Base-by-base conservation (phyloP, 352 stramenopile genomes). In the Blastocystis sp. region DNA sequence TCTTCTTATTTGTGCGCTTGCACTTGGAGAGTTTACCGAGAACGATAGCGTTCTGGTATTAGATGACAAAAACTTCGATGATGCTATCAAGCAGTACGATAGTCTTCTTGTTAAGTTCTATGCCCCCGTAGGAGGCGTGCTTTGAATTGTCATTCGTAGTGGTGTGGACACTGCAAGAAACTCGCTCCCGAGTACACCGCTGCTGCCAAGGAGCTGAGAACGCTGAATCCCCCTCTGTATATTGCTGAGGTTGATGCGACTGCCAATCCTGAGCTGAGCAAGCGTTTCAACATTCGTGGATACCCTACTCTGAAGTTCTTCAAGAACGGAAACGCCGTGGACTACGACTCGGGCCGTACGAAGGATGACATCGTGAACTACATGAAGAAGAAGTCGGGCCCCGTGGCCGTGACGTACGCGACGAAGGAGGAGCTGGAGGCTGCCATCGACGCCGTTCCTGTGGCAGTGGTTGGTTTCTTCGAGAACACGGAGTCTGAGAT, bases 301-400 rank as follows among this genome's bases (percentile, higher is more conserved):
- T 96, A 95, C 90, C 93, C 93, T 40, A 96, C 92, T 73, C 89
- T 96, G 84, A 95, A 96, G 89, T 95, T 94, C 87, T 95, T 96
- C 87, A 94, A 94, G 89, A 91, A 93, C 61, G 87, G 86, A 44
- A 87, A 88, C 27, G 56, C 89, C 3, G 87, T 91, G 81, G 94
- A 95, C 89, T 94, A 96, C 87, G 92, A 92, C 87, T 92, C 92
- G 40, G 92, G 92, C 85, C 91, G 93, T 87, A 94, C 90, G 36
- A 89, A 89, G 46, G 87, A 90, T 18, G 93, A 95, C 84, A 96
- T 97, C 87, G 72, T 88, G 27, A 73, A 76, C 44, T 89, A 86
- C 61, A 79, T 88, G 69, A 84, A 94, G 49, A 95, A 95, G 91
- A 95, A 96, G 90, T 94, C 92, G 38, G 93, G 93, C 67, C 93